Base-by-base conservation (phyloP, 441 rosid genomes). In the Adansonia madagascariensis region DNA sequence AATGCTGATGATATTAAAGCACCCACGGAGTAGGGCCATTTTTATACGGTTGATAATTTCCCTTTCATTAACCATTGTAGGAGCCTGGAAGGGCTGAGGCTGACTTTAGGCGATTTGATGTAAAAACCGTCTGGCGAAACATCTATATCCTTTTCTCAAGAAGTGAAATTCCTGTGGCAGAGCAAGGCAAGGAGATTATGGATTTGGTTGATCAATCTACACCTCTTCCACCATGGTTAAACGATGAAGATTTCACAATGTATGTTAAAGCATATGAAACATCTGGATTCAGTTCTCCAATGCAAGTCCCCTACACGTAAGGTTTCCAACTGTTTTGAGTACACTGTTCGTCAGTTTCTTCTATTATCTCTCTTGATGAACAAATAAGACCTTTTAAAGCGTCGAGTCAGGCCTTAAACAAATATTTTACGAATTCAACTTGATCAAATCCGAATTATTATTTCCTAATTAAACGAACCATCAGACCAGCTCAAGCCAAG, bases 81-180 rank as follows among this genome's bases (percentile, higher is more conserved):
- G 86, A 86, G 75, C 91, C 91, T 12, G 89, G 89, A 52, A 65
- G 89, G 75, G 89, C 92, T n/a, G 92, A 89, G 80, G 91, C 91
- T 60, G 92, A 88, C 78, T 91, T 89, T 66, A 83, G 86, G 7
- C 83, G 90, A 31, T 46, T 88, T n/a, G 89, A 89, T 80, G 84
- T 86, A 1, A 91, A 86, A 79, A 88, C 91, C 0, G 90, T 89
- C 22, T 81, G 86, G 2, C 85, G 81, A 76, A 89, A 84, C 15
- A 50, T 84, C 0, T 89, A 86, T 73, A 85, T 86, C 59, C 83
- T 86, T 46, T 88, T 88, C 83, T 83, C 88, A 0, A 52, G 85
- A 67, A 79, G 84, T 52, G 88, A 88, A 31, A 68, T 88, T 68
- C 92, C 89, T 2, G 81, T 84, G 2, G 91, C 91, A 10, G 64